A percentile compares a stretch with the other conserved stretches of the same genome.
Conservation (phyloP, 352 stramenopile genomes). For the Pythium scleroteichum region DNA sequence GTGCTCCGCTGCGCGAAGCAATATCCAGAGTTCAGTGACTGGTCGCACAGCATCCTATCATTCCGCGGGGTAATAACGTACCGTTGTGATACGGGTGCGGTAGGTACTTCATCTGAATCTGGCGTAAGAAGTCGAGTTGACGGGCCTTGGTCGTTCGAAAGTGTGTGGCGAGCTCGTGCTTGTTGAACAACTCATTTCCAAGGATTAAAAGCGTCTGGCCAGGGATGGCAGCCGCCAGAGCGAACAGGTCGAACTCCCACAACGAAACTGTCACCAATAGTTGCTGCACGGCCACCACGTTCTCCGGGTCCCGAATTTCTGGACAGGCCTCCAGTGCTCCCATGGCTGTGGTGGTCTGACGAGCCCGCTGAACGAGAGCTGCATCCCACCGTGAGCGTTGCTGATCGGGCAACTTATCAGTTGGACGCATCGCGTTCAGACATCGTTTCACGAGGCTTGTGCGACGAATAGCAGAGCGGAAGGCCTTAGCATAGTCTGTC, state of each 20-base stretch:
- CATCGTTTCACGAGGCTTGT: constrained; percentile 76
- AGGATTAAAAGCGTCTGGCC: constrained; percentile 66
- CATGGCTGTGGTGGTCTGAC: constrained; percentile 7
- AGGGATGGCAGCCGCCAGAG: constrained; percentile 50
- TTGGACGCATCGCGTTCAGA: constrained; percentile 70
- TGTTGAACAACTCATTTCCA: constrained; percentile 73
- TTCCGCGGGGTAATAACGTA: constrained; percentile 18
- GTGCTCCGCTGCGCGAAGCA: constrained; percentile 60
- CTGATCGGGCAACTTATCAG: constrained; percentile 29
- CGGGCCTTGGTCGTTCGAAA: constrained; percentile 58
- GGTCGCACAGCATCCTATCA: too few relatives aligned
- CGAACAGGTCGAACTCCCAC: constrained; percentile 78
- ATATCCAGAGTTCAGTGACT: too few relatives aligned
- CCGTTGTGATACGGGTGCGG: constrained; percentile 86
- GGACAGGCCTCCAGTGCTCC: constrained; percentile 50
- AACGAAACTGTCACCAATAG: constrained; percentile 53
- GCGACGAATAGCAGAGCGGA: constrained; percentile 61
- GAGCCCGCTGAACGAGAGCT: constrained; percentile 42
- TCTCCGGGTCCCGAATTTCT: constrained; percentile 44
- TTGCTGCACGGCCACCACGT: constrained; percentile 52
- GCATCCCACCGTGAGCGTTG: constrained; percentile 15
- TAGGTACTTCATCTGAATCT: constrained; percentile 69
- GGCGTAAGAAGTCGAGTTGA: constrained; percentile 57
- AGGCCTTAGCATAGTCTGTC: constrained; percentile 69
- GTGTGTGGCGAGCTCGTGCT: constrained; percentile 63